Percentiles rank a stretch among this genome's conserved stretches.
Conservation (phyloP, 208 protist genomes). For the Angomonas deanei region DNA sequence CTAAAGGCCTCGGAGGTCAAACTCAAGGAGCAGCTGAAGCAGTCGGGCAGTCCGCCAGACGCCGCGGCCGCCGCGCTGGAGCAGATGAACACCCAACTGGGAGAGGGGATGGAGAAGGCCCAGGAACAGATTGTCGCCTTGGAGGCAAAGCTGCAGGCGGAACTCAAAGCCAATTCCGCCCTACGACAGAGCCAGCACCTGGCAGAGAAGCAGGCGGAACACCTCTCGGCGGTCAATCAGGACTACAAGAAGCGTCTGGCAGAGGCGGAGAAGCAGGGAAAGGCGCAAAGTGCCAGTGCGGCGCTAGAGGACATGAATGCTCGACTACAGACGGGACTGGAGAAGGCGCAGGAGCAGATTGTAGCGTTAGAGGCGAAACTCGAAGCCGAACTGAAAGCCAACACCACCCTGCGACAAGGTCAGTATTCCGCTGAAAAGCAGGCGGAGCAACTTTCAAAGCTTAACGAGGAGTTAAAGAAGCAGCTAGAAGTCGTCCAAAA, state of each 20-base stretch:
- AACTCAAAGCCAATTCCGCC: not conserved
- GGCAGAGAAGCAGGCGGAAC: not conserved
- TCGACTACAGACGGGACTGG: not conserved
- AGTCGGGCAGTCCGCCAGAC: not conserved
- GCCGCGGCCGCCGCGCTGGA: not conserved
- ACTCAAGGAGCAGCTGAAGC: not conserved
- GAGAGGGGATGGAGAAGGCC: not conserved
- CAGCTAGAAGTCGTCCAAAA: not conserved
- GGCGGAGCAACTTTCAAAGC: not conserved
- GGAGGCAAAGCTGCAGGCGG: slow-evolving; percentile 1
- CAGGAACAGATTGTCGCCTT: not conserved
- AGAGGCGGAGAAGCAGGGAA: not conserved
- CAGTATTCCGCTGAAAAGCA: not conserved
- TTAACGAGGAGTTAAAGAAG: not conserved
- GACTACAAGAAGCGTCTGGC: not conserved
- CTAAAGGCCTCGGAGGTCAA: not conserved
- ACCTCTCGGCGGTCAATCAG: not conserved
- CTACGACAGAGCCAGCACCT: not conserved
- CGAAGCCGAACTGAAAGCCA: not conserved
- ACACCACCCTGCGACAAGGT: not conserved
- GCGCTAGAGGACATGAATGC: not conserved
- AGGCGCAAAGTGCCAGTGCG: too few relatives aligned
- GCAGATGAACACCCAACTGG: not conserved
- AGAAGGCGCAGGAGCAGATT: not conserved
- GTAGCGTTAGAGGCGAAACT: not conserved